These are phyloP conservation scores for Sordaria brevicollis DNA, from an alignment of 495 filamentous ascomycete genomes.

Conservation along the genomic window DNA sequence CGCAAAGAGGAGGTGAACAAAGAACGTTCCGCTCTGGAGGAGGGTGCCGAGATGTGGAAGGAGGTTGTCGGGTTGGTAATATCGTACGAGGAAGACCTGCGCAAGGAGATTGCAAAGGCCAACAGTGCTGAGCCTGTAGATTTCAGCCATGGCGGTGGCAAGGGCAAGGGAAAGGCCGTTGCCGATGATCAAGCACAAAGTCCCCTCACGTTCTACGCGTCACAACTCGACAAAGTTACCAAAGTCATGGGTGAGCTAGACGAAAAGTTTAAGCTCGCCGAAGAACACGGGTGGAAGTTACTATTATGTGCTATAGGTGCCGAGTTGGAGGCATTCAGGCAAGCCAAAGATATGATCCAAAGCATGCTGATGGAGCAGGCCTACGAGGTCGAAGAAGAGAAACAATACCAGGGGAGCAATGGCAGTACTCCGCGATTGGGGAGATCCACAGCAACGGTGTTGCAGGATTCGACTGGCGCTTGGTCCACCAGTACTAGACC, in stretches of 20 bases:
- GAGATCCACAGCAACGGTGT: conserved; percentile 3
- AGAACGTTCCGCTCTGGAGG: conserved; percentile 70
- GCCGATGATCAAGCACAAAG: conserved; percentile 26
- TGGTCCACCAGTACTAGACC: not conserved
- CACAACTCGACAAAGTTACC: conserved; percentile 47
- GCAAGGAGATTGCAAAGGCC: conserved; percentile 38
- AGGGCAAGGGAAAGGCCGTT: conserved; percentile 8
- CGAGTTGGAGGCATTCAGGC: conserved; percentile 72
- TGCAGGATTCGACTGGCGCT: not conserved
- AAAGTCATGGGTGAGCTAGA: conserved; percentile 48
- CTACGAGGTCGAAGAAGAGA: conserved; percentile 3
- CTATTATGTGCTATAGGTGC: conserved; percentile 81
- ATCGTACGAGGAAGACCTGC: conserved; percentile 57
- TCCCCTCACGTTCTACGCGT: not conserved
- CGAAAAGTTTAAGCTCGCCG: conserved; percentile 46
- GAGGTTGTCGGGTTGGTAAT: conserved; percentile 51
- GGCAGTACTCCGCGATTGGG: conserved; percentile 8
- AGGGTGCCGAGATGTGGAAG: conserved; percentile 75
- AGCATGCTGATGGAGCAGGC: conserved; percentile 11
- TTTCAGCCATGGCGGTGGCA: conserved; percentile 6
- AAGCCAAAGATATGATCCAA: conserved; percentile 54
- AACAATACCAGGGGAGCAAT: conserved; percentile 1
- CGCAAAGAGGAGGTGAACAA: conserved; percentile 50
- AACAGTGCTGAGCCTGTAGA: conserved; percentile 3
- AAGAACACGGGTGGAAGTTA: conserved; percentile 70